Conservation (phyloP, 1,284 basidiomycete species). For the Kalmanozyma brasiliensis region DNA sequence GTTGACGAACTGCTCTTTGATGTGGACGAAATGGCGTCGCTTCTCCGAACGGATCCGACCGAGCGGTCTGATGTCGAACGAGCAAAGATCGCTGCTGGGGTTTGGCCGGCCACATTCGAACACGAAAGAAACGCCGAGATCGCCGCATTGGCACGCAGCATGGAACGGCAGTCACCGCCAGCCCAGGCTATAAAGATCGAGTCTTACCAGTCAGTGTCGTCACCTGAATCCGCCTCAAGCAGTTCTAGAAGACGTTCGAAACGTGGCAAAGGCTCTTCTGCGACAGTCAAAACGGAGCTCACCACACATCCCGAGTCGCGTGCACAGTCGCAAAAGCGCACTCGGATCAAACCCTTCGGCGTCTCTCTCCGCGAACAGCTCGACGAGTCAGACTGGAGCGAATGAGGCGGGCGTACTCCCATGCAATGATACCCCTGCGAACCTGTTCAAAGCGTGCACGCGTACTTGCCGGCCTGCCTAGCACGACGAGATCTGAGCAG, state of each 20-base stretch:
- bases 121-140: conserved; percentile 11
- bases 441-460: not conserved
- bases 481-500: no score
- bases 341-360: no score
- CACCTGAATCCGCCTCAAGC: not conserved
- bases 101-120: conserved; percentile 11
- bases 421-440: not conserved
- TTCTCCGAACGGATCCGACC: conserved; percentile 22
- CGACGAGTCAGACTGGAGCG: conserved; percentile 45
- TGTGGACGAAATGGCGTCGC: conserved; percentile 13
- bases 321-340: not conserved
- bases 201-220: not conserved
- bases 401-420: conserved; percentile 7
- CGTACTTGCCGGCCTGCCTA: no score
- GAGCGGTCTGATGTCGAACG: conserved; percentile 21
- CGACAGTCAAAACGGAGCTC: no score
- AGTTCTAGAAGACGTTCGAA: no score
- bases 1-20: conserved; percentile 36
- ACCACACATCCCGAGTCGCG: no score
- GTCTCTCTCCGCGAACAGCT: conserved; percentile 21
- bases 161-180: not conserved
- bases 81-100: conserved; percentile 27
- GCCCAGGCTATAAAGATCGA: not conserved
- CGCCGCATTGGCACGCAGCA: conserved; percentile 4
- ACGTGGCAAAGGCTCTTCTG: no score